Percentiles rank a stretch among this genome's conserved stretches.
These are phyloP conservation scores for Botryotinia calthae DNA, from an alignment of 2,329 filamentous ascomycete genomes.

Conservation along the genomic window DNA sequence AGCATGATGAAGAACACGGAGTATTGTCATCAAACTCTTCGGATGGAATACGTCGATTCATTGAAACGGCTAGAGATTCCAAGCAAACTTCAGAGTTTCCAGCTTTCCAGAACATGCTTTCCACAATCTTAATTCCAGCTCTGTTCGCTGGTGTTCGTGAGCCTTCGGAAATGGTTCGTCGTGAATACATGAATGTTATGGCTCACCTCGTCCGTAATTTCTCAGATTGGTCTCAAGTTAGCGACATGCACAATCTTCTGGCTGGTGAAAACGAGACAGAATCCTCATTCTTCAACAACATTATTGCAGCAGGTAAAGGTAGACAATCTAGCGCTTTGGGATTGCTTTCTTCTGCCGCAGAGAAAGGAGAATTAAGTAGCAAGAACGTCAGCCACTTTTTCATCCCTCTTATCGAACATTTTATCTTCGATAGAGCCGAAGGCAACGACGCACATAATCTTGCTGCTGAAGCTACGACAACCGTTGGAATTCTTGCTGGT, in stretches of 20 bases:
- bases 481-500: constrained; percentile 70
- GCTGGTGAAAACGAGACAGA: constrained; percentile 55
- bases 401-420: constrained; percentile 89
- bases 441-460: constrained; percentile 77
- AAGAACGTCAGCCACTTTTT: constrained; percentile 83
- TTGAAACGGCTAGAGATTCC: constrained; percentile 58
- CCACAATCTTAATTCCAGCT: constrained; percentile 66
- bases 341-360: constrained; percentile 67
- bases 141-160: constrained; percentile 75
- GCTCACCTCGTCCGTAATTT: constrained; percentile 73
- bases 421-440: constrained; percentile 79
- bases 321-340: constrained; percentile 81
- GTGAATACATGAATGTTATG: constrained; percentile 77
- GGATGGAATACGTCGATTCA: constrained; percentile 73
- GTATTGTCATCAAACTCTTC: constrained; percentile 79
- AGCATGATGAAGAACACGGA: constrained; percentile 82
- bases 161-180: constrained; percentile 76
- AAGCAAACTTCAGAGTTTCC: constrained; percentile 43
- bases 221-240: constrained; percentile 65
- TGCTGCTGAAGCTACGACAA: constrained; percentile 79
- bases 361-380: constrained; percentile 63
- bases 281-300: constrained; percentile 86
- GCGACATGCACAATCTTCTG: constrained; percentile 71
- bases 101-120: constrained; percentile 58
- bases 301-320: constrained; percentile 85